Conservation (phyloP, 257 asterid species). For the Rauvolfia tetraphylla region DNA sequence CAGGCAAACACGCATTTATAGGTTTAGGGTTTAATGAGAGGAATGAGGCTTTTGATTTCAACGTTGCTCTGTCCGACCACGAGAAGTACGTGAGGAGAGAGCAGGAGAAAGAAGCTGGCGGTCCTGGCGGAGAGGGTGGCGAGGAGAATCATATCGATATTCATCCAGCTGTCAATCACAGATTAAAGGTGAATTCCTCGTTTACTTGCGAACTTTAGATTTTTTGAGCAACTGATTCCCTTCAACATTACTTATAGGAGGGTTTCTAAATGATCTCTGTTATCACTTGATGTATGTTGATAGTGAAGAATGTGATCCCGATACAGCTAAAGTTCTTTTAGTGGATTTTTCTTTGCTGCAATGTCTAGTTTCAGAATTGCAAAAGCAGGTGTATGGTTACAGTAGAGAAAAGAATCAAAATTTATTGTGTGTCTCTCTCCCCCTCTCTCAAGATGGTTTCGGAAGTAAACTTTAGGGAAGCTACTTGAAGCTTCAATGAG, state of each 20-base stretch:
- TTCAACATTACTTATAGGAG: not conserved
- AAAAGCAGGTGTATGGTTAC: not conserved
- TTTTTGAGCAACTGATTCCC: not conserved
- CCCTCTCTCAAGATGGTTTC: not conserved
- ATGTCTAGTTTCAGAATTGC: not conserved
- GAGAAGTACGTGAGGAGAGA: slow-evolving; percentile 90
- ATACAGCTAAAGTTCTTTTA: not conserved
- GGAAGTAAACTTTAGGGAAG: not conserved
- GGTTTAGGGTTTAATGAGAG: slow-evolving; percentile 89
- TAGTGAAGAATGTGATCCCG: not conserved
- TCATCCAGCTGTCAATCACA: slow-evolving; percentile 90
- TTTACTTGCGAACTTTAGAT: not conserved
- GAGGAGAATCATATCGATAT: slow-evolving; percentile 68
- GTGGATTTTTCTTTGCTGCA: not conserved
- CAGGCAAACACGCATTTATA: slow-evolving; percentile 83
- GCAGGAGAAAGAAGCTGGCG: slow-evolving; percentile 51
- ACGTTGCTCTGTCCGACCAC: slow-evolving; percentile 85
- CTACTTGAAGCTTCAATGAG: not conserved
- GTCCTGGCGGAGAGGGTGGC: slow-evolving; percentile 24
- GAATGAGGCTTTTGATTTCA: slow-evolving; percentile 97
- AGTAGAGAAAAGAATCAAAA: not conserved
- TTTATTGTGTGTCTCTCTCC: not conserved
- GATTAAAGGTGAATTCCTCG: slow-evolving; percentile 52
- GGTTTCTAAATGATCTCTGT: not conserved
- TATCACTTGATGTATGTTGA: not conserved